These are phyloP conservation scores for Suillus discolor DNA, from an alignment of 768 basidiomycete species.

Conservation along the genomic window DNA sequence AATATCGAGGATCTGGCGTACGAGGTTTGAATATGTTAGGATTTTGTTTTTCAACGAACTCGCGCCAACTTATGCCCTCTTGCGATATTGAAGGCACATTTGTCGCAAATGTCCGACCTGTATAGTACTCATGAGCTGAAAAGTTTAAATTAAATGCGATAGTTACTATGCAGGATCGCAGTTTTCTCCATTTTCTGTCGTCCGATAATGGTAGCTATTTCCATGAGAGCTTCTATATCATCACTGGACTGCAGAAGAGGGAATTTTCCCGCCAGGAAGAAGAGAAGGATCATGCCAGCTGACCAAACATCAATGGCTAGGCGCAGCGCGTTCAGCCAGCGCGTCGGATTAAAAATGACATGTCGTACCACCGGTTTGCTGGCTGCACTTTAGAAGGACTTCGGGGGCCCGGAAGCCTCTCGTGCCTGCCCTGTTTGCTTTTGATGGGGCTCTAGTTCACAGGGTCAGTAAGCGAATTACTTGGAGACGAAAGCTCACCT, in stretches of 20 bases:
- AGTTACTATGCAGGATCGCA: conserved; percentile 87
- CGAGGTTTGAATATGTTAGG: conserved; percentile 62
- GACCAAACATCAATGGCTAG: conserved; percentile 98
- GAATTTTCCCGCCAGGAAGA: conserved; percentile 91
- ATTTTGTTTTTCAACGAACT: conserved; percentile 79
- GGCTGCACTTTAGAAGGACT: conserved; percentile 90
- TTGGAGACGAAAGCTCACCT: conserved; percentile 44
- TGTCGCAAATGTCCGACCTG: conserved; percentile 89
- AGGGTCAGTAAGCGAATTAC: background rate
- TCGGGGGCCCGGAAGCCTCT: conserved; percentile 97
- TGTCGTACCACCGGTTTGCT: conserved; percentile 86
- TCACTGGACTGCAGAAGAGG: conserved; percentile 93
- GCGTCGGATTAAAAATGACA: conserved; percentile 13
- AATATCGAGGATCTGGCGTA: conserved; percentile 52
- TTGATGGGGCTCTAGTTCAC: conserved; percentile 68
- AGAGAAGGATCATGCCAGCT: conserved; percentile 87
- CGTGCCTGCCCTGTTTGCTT: conserved; percentile 96
- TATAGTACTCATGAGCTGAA: conserved; percentile 10
- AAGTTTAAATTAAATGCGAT: background rate
- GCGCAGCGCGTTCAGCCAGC: conserved; percentile 12
- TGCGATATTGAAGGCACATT: conserved; percentile 80
- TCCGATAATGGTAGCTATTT: conserved; percentile 88
- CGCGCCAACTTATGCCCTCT: conserved; percentile 68
- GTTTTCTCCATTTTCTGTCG: conserved; percentile 79
- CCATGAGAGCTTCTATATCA: conserved; percentile 94